Percentiles rank a stretch among this genome's conserved stretches.
Conservation (phyloP, 495 filamentous ascomycete species). For the Sordaria brevicollis region DNA sequence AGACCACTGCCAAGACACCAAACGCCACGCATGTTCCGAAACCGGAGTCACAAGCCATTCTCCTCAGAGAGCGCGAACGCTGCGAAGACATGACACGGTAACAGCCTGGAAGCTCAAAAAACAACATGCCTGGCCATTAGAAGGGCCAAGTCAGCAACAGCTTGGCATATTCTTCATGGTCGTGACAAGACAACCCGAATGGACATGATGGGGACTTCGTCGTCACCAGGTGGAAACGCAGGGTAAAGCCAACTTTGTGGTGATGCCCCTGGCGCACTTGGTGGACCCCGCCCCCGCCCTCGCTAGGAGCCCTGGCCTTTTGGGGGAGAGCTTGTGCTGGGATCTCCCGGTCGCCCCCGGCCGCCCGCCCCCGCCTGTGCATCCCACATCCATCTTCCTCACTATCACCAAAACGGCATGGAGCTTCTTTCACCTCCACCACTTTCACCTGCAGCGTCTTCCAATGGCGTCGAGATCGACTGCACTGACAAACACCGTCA, state of each 20-base stretch:
- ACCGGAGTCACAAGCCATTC: not conserved
- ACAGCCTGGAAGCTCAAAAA: not conserved
- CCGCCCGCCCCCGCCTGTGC: not conserved
- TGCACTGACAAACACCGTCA: not conserved
- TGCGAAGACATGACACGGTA: not conserved
- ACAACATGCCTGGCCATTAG: not conserved
- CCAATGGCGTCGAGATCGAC: not conserved
- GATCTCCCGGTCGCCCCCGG: not conserved
- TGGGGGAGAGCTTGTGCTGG: not conserved
- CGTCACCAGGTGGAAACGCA: not conserved
- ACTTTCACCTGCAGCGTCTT: not conserved
- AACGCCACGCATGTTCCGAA: not conserved
- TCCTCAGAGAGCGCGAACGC: not conserved
- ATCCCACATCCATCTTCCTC: not conserved
- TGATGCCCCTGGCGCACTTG: not conserved
- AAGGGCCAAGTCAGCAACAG: not conserved
- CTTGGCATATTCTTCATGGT: not conserved
- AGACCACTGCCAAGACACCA: not conserved
- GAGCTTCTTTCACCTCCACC: not conserved
- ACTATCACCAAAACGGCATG: not conserved
- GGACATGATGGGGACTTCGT: not conserved
- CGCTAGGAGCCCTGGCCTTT: not conserved
- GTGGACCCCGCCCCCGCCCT: not conserved
- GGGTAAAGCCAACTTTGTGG: not conserved
- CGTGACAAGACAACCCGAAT: not conserved